These are phyloP conservation scores for Escallonia herrerae DNA, from an alignment of 129 eudicot species.

Conservation along the genomic window DNA sequence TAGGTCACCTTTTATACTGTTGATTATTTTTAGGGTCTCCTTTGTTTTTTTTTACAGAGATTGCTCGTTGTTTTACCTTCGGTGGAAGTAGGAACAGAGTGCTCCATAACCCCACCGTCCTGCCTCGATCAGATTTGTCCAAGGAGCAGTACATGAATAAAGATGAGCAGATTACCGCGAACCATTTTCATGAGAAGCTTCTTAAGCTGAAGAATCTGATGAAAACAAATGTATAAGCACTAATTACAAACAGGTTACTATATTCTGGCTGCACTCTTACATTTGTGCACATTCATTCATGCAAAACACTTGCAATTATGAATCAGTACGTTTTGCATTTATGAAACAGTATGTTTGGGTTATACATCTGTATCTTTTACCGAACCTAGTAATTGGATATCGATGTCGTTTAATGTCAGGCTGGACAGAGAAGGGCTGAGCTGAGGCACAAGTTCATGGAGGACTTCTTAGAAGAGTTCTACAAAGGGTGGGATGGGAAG, in stretches of 20 bases:
- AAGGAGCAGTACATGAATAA: constrained; percentile 80
- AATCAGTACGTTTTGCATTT: not conserved
- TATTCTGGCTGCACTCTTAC: not conserved
- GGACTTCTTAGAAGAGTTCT: constrained; percentile 70
- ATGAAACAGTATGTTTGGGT: no score
- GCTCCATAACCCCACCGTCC: constrained; percentile 65
- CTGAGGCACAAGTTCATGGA: constrained; percentile 92
- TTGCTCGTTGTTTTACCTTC: constrained; percentile 96
- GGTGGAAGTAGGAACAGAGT: constrained; percentile 88
- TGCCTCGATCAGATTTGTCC: constrained; percentile 71
- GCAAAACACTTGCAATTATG: not conserved
- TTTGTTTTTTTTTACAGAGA: constrained; percentile 38
- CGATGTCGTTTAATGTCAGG: constrained; percentile 30
- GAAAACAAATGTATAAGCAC: constrained; percentile 67
- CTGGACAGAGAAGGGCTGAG: constrained; percentile 77
- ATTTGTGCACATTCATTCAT: not conserved
- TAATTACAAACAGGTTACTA: not conserved
- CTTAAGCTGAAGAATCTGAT: constrained; percentile 83
- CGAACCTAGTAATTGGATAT: no score
- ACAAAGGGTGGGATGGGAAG: constrained; percentile 80
- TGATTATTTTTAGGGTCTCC: not conserved
- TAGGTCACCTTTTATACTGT: not conserved
- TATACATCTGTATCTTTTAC: no score
- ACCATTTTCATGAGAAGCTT: constrained; percentile 95
- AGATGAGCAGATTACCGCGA: constrained; percentile 81